Percentiles rank a stretch among this genome's conserved stretches.
Evolutionary conservation across 305 asterid species (phyloP).

Genomic region (Withania somnifera): DNA sequence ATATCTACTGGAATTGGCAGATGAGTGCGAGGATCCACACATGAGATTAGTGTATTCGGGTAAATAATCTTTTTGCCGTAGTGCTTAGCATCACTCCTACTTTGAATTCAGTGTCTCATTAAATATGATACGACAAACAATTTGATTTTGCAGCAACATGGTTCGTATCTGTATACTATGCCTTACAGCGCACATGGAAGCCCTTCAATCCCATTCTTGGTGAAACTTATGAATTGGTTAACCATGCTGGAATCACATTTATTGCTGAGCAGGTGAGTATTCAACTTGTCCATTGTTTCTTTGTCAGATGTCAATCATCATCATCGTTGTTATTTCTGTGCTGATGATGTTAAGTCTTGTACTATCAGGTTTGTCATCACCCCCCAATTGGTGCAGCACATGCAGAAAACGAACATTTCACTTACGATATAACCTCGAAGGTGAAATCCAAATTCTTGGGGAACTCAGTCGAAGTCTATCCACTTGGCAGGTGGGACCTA

Average conservation of each 20-base stretch:
- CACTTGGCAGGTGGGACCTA: constrained; percentile 42
- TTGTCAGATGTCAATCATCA: neutral
- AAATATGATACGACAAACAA: neutral
- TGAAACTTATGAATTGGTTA: constrained; percentile 50
- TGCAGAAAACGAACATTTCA: constrained; percentile 50
- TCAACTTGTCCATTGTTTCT: neutral
- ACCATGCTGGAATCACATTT: constrained; percentile 51
- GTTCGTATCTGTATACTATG: constrained; percentile 46
- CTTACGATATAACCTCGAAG: constrained; percentile 47
- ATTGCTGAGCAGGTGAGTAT: constrained; percentile 46
- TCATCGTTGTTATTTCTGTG: neutral
- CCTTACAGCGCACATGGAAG: constrained; percentile 51
- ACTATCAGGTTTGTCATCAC: constrained; percentile 50
- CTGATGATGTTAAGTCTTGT: neutral
- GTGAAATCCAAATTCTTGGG: constrained; percentile 54
- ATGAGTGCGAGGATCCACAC: constrained; percentile 63
- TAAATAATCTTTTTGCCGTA: constrained; percentile 11
- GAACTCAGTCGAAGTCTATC: constrained; percentile 49
- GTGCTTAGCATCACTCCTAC: neutral
- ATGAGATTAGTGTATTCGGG: constrained; percentile 50
- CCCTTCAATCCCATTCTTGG: constrained; percentile 68
- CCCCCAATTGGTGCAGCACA: constrained; percentile 60
- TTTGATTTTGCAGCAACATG: constrained; percentile 38
- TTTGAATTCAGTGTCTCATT: neutral
- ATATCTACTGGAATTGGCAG: constrained; percentile 42